A percentile compares a stretch with the other conserved stretches of the same genome.
phyloP scores from a whole-genome alignment of 345 rosid species.

The Adansonia digitata region DNA sequence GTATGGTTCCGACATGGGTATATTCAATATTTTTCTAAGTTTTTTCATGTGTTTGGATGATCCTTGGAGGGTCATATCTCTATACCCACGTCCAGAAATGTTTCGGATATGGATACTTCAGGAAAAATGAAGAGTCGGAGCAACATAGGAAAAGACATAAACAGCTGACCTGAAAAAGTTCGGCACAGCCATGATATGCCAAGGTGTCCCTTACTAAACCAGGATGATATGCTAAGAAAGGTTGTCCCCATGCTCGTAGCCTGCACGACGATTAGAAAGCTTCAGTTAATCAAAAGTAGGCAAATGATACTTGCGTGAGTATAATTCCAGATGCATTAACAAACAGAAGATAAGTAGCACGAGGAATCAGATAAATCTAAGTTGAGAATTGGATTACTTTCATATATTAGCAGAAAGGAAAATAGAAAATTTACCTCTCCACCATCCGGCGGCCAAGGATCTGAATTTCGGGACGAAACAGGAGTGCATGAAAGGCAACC shows the following conservation, averaged over 20 bases:
- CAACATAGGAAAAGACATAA: constrained; percentile 16
- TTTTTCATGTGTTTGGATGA: no score
- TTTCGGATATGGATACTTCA: no score
- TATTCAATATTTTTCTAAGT: no score
- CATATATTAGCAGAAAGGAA: not conserved
- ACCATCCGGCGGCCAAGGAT: constrained; percentile 72
- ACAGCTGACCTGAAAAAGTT: constrained; percentile 78
- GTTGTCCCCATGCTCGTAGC: constrained; percentile 74
- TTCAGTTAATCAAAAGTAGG: constrained; percentile 14
- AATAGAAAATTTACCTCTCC: constrained; percentile 53
- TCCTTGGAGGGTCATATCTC: no score
- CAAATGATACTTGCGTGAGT: not conserved
- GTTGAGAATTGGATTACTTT: constrained; percentile 1
- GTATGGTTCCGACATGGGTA: no score
- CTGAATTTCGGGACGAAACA: constrained; percentile 79
- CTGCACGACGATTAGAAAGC: constrained; percentile 32
- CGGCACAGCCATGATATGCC: constrained; percentile 99
- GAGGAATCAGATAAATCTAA: not conserved
- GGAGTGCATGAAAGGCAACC: constrained; percentile 93
- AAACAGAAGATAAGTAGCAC: not conserved
- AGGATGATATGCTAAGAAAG: constrained; percentile 81
- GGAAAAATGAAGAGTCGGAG: no score
- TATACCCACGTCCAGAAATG: no score
- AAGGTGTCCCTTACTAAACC: constrained; percentile 77
- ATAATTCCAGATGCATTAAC: not conserved